Evolutionary conservation across 371 early-diverging fungal genomes (phyloP).

Genomic region (Mucor piriformis): DNA sequence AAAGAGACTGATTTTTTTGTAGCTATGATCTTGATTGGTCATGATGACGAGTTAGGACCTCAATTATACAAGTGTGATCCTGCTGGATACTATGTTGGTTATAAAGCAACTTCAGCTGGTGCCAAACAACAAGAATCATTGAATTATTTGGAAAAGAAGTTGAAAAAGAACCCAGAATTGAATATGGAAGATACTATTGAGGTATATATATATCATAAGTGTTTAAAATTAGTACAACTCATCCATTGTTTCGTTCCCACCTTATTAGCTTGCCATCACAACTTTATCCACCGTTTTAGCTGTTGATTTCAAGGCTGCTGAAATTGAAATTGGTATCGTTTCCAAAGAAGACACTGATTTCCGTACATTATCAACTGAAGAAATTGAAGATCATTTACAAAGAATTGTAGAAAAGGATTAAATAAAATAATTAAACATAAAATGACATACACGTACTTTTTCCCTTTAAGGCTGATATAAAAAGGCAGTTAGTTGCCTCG

Average conservation of each 20-base stretch:
- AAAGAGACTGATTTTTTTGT: not conserved
- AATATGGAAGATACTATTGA: constrained; percentile 90
- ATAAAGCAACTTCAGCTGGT: constrained; percentile 96
- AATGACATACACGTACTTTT: too few relatives aligned
- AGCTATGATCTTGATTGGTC: constrained; percentile 96
- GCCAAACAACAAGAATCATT: constrained; percentile 97
- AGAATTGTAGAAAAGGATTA: constrained; percentile 88
- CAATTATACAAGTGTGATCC: constrained; percentile 98
- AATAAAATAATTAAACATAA: constrained; percentile 9
- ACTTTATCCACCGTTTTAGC: constrained; percentile 91
- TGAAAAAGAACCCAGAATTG: constrained; percentile 87
- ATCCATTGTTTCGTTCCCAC: too few relatives aligned
- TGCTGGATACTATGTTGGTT: constrained; percentile 97
- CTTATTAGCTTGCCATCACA: constrained; percentile 93
- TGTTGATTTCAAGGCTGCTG: constrained; percentile 92
- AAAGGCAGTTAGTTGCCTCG: too few relatives aligned
- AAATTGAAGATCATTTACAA: constrained; percentile 92
- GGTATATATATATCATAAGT: constrained; percentile 40
- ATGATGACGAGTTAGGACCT: constrained; percentile 95
- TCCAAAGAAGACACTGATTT: constrained; percentile 76
- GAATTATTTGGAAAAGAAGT: constrained; percentile 96
- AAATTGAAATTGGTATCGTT: constrained; percentile 94
- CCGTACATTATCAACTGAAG: constrained; percentile 76
- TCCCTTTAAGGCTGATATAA: too few relatives aligned
- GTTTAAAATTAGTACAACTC: too few relatives aligned